These are phyloP conservation scores for Dactylis glomerata DNA, from an alignment of 176 grass and related monocot genomes.

Conservation along the genomic window DNA sequence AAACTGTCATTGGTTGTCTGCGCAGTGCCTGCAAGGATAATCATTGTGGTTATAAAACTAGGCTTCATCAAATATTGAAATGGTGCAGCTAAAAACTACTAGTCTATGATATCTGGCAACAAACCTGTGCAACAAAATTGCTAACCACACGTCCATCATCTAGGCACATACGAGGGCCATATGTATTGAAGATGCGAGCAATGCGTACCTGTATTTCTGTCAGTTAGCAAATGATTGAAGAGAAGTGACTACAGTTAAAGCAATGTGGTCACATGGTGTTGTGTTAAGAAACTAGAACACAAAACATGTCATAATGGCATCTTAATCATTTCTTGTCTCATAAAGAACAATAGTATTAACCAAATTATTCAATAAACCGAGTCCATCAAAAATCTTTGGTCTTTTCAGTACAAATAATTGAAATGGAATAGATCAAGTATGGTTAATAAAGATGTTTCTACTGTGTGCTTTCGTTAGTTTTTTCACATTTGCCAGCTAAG, in stretches of 20 bases:
- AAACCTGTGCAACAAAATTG: slow-evolving; percentile 95
- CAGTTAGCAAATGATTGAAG: slow-evolving; percentile 27
- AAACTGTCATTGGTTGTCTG: slow-evolving; percentile 76
- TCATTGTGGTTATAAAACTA: neutral
- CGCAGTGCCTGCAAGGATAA: slow-evolving; percentile 49
- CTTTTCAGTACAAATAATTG: neutral
- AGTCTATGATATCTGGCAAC: slow-evolving; percentile 5
- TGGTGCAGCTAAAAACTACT: slow-evolving; percentile 1
- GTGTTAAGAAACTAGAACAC: neutral
- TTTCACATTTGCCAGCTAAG: neutral
- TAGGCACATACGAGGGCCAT: slow-evolving; percentile 93
- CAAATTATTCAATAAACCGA: neutral
- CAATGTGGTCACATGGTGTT: neutral
- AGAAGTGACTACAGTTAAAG: neutral
- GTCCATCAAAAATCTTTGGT: neutral
- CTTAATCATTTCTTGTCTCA: slow-evolving; percentile 18
- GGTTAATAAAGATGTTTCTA: neutral
- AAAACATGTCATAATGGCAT: neutral
- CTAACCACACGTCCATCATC: slow-evolving; percentile 93
- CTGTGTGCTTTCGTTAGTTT: neutral
- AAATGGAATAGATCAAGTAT: neutral
- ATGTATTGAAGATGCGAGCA: slow-evolving; percentile 96
- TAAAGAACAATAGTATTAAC: neutral
- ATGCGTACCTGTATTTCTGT: slow-evolving; percentile 59
- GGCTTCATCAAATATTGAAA: neutral